Conservation (phyloP, 148 eudicot genomes). For the Persicaria maculosa region DNA sequence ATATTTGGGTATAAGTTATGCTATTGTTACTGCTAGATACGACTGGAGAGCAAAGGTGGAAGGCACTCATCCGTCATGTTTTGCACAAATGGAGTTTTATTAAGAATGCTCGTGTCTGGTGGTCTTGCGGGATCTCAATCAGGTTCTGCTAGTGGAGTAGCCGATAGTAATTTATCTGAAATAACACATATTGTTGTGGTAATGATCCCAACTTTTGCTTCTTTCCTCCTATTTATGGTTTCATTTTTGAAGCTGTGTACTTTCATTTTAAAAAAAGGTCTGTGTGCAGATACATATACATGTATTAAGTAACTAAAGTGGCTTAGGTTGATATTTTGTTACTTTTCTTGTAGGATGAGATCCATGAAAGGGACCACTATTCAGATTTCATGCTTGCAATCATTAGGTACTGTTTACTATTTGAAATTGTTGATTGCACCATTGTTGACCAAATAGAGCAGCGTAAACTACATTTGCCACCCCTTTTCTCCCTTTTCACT, state of each 20-base stretch:
- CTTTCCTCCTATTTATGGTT: not conserved
- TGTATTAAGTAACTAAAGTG: not conserved
- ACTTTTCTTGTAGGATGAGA: constrained; percentile 64
- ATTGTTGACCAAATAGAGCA: not conserved
- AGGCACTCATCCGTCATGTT: constrained; percentile 71
- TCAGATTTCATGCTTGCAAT: constrained; percentile 90
- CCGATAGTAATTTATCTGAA: constrained; percentile 29
- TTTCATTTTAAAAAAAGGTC: not conserved
- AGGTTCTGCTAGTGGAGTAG: constrained; percentile 19
- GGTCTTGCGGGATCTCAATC: constrained; percentile 33
- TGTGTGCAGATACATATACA: not conserved
- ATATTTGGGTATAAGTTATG: not conserved
- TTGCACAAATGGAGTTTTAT: constrained; percentile 81
- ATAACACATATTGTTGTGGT: constrained; percentile 95
- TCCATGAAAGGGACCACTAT: constrained; percentile 91
- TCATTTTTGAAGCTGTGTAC: not conserved
- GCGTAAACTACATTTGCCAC: too few species aligned
- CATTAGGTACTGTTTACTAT: constrained; percentile 48
- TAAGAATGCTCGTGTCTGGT: constrained; percentile 60
- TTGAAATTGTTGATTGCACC: not conserved
- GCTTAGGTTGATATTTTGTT: not conserved
- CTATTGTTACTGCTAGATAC: constrained; percentile 44
- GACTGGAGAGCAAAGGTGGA: constrained; percentile 87
- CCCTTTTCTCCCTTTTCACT: too few species aligned
- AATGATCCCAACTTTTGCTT: constrained; percentile 15